phyloP scores from a whole-genome alignment of 2,329 filamentous ascomycete genomes.

The Grosmannia huntii region DNA sequence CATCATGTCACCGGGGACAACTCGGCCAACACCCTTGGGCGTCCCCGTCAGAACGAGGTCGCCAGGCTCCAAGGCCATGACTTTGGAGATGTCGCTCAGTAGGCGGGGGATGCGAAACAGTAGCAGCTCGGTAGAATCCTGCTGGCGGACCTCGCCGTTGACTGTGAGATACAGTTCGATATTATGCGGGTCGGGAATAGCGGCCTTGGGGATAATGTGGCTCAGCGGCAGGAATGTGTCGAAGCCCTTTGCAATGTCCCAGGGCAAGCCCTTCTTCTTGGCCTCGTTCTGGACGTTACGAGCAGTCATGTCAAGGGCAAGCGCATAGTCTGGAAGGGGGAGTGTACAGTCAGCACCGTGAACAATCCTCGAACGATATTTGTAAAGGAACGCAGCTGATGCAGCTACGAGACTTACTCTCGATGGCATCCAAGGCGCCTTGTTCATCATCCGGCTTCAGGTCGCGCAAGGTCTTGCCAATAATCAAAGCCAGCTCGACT shows the following conservation, averaged over 20 bases:
- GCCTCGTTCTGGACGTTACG: constrained; percentile 93
- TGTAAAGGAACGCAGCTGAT: background rate
- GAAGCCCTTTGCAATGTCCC: constrained; percentile 94
- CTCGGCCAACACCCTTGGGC: constrained; percentile 84
- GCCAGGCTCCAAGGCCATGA: constrained; percentile 86
- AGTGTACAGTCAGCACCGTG: background rate
- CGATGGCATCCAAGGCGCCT: constrained; percentile 70
- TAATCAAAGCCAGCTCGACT: constrained; percentile 81
- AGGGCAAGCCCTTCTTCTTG: constrained; percentile 92
- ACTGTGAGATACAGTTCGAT: constrained; percentile 77
- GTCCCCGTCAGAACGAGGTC: constrained; percentile 96
- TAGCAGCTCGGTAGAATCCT: constrained; percentile 87
- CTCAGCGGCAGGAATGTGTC: constrained; percentile 92
- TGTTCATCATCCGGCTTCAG: constrained; percentile 60
- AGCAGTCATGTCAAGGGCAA: constrained; percentile 95
- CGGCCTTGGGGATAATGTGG: constrained; percentile 63
- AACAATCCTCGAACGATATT: background rate
- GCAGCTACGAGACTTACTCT: constrained; percentile 38
- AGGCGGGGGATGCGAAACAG: constrained; percentile 81
- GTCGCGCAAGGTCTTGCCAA: constrained; percentile 70
- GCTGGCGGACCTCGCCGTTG: constrained; percentile 66
- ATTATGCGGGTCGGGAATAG: constrained; percentile 77
- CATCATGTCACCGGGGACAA: constrained; percentile 78
- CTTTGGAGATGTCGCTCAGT: constrained; percentile 80
- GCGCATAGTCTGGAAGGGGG: constrained; percentile 55